These are phyloP conservation scores for Peniophora sp. DNA, from an alignment of 1,284 basidiomycete species.

Conservation along the genomic window DNA sequence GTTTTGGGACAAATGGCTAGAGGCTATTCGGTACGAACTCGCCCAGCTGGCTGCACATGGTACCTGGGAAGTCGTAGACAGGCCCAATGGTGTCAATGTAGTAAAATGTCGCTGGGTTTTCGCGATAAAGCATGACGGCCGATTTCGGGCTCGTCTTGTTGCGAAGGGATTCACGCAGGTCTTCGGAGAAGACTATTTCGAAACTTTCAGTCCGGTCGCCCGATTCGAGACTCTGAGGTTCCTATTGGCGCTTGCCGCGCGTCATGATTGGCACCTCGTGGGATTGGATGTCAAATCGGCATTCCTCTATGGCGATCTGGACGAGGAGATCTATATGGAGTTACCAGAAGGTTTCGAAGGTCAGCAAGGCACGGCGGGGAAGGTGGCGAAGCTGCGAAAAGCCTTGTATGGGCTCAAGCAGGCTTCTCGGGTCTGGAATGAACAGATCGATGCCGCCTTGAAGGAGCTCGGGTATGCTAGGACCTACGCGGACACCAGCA, in stretches of 20 bases:
- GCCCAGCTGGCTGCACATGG: neutral
- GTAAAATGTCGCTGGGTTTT: neutral
- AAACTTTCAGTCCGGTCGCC: constrained; percentile 31
- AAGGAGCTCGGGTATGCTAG: neutral
- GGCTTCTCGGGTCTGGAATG: constrained; percentile 17
- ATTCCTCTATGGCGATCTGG: constrained; percentile 23
- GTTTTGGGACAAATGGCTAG: neutral
- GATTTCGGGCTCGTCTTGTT: constrained; percentile 21
- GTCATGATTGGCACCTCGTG: constrained; percentile 24
- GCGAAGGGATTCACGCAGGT: constrained; percentile 35
- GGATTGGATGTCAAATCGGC: constrained; percentile 29
- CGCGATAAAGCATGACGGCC: neutral
- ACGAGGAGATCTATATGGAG: constrained; percentile 25
- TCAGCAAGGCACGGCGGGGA: too few species aligned
- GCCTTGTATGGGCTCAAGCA: constrained; percentile 25
- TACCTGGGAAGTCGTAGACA: neutral
- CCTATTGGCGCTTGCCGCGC: constrained; percentile 26
- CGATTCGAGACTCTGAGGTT: constrained; percentile 21
- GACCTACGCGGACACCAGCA: neutral
- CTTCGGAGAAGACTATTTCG: constrained; percentile 31
- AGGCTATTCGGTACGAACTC: neutral
- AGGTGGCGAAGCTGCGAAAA: constrained; percentile 17
- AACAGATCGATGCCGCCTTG: neutral
- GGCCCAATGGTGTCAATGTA: neutral
- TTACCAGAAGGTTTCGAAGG: constrained; percentile 19